Evolutionary conservation across 805 yeast genomes (phyloP).

Genomic region (Tetrapisispora taiwanensis): DNA sequence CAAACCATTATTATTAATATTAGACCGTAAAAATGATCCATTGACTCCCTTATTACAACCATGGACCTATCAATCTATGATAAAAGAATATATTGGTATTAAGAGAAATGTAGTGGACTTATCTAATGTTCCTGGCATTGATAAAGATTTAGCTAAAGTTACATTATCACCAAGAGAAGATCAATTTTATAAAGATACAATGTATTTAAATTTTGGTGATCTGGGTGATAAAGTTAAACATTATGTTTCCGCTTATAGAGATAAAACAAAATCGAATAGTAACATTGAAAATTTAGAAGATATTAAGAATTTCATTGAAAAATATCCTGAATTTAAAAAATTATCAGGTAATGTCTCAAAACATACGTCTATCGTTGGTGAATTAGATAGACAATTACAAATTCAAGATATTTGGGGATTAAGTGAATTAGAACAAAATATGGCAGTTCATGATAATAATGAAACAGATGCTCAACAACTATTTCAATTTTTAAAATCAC

Average conservation of each 20-base stretch:
- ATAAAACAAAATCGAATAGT: constrained; percentile 59
- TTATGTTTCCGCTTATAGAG: constrained; percentile 73
- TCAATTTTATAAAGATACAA: constrained; percentile 63
- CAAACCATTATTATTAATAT: constrained; percentile 60
- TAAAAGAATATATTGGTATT: constrained; percentile 83
- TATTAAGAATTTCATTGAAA: constrained; percentile 82
- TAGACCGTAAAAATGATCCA: constrained; percentile 87
- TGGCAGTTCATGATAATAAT: constrained; percentile 58
- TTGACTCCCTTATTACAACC: constrained; percentile 86
- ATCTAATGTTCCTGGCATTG: constrained; percentile 42
- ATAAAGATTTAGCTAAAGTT: constrained; percentile 52
- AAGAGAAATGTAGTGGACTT: constrained; percentile 70
- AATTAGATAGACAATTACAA: constrained; percentile 67
- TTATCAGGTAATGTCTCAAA: constrained; percentile 81
- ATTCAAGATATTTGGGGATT: constrained; percentile 63
- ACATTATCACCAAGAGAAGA: constrained; percentile 63
- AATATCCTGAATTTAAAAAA: constrained; percentile 87
- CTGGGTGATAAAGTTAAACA: constrained; percentile 78
- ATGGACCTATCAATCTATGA: constrained; percentile 98
- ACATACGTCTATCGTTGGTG: constrained; percentile 84
- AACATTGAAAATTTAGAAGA: constrained; percentile 74
- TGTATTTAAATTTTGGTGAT: constrained; percentile 91
- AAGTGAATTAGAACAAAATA: constrained; percentile 81
- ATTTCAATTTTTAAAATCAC: constrained; percentile 40
- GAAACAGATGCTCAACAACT: constrained; percentile 46